Base-by-base conservation (phyloP, 345 rosid genomes). In the Eucalyptus dawsonii region DNA sequence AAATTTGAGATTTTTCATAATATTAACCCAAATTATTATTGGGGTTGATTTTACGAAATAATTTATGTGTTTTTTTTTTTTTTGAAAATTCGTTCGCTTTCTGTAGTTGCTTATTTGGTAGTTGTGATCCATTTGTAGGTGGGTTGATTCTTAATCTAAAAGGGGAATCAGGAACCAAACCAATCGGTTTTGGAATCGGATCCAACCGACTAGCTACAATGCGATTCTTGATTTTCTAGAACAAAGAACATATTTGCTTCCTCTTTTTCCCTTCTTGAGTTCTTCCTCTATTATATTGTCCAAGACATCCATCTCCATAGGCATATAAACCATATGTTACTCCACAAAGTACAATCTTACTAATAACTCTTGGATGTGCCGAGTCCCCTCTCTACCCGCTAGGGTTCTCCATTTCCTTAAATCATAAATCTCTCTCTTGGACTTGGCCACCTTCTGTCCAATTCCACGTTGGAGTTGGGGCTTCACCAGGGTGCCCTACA, bases 211-310 rank as follows among this genome's bases (percentile, higher is more conserved):
- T 42, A 9, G 25, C 11, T 69, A 21, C 2, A 10, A 34, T 34
- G 13, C 2, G 2, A 5, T 19, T 72, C 14, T 2, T 1, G 3
- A 2, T 72, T 34, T 22, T 17, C 11, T 0, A 12, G 25, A 19
- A 34, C 1, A 17, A 17, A 17, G 44, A 40, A 72, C 14, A 10
- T 19, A 34, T 34, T 72, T 72, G 27, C 14, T 37, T 6, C 83
- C 25, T 37, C 45, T 72, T 72, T 72, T 17, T 1, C 80, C 80
- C 42, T 16, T 31, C 3, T 31, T 69, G 80, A 17, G 42, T 69
- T 37, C 83, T 25, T 72, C 83, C 83, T 60, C 8, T 60, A 29
- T 11, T 60, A 27, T 11, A 60, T 60, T 29, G 15, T 60, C 69
- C 8, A 60, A 6, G 31, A 60, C 4, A 29, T 60, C 31, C 31